Percentiles rank a stretch among this genome's conserved stretches.
These are phyloP conservation scores for Eucalyptus erythrocorys DNA, from an alignment of 345 rosid genomes.

Conservation along the genomic window DNA sequence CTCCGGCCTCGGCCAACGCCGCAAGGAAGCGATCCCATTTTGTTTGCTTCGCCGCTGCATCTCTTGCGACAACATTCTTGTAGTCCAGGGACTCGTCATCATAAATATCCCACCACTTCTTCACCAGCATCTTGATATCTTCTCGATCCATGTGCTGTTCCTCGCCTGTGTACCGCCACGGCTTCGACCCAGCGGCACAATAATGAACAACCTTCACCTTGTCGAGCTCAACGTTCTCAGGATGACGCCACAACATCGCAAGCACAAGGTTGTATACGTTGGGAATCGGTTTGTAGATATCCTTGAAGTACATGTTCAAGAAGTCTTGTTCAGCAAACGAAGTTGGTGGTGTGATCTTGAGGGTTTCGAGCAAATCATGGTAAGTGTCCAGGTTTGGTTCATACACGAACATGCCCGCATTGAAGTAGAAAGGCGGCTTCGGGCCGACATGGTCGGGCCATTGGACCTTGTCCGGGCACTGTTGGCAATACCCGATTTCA, in stretches of 20 bases:
- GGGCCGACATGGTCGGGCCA: background rate
- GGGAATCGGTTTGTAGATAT: conserved; percentile 20
- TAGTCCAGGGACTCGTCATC: conserved; percentile 22
- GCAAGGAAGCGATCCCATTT: conserved; percentile 1
- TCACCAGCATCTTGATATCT: conserved; percentile 20
- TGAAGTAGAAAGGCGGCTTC: conserved; percentile 30
- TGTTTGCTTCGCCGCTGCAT: background rate
- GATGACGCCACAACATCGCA: conserved; percentile 47
- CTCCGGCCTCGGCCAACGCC: conserved; percentile 20
- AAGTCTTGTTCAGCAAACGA: conserved; percentile 47
- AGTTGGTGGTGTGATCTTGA: conserved; percentile 21
- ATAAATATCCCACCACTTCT: conserved; percentile 35
- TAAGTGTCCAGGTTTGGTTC: conserved; percentile 20
- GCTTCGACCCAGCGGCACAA: conserved; percentile 37
- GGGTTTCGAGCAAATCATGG: conserved; percentile 5
- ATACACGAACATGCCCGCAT: conserved; percentile 31
- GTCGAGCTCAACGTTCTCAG: conserved; percentile 17
- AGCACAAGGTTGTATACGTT: conserved; percentile 23
- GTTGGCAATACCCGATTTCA: conserved; percentile 38
- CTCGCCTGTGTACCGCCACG: conserved; percentile 37
- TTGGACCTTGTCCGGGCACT: conserved; percentile 14
- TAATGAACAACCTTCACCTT: conserved; percentile 24
- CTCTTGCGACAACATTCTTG: background rate
- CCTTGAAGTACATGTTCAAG: conserved; percentile 28
- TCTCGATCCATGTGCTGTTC: conserved; percentile 32